Conservation (phyloP, 345 rosid genomes). For the Brassica incana region DNA sequence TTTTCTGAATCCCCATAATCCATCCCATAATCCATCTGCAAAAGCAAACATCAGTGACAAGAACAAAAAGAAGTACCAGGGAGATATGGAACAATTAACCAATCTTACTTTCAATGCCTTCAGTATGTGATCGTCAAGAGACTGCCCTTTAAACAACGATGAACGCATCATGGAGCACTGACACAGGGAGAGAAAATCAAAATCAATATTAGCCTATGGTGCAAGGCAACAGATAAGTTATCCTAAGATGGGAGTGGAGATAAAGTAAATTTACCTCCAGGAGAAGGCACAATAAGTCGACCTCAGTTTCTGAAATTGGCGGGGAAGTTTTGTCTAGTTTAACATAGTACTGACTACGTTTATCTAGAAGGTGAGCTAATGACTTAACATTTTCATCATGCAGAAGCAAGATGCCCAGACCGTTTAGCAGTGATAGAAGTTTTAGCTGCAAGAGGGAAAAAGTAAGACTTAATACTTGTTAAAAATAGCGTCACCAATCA, state of each 20-base stretch:
- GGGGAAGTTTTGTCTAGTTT: constrained; percentile 46
- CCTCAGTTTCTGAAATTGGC: constrained; percentile 60
- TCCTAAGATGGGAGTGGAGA: constrained; percentile 3
- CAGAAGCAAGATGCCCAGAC: constrained; percentile 61
- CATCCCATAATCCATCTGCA: constrained; percentile 57
- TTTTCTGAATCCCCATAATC: constrained; percentile 46
- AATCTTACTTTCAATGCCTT: constrained; percentile 66
- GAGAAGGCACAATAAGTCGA: constrained; percentile 71
- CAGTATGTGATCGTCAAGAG: constrained; percentile 54
- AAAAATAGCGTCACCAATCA: not conserved
- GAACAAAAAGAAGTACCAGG: constrained; percentile 12
- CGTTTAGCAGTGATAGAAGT: constrained; percentile 71
- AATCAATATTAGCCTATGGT: constrained; percentile 4
- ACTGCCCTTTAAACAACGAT: constrained; percentile 36
- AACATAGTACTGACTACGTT: constrained; percentile 49
- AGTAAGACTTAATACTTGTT: not conserved
- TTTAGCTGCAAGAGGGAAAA: constrained; percentile 56
- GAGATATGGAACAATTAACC: constrained; percentile 4
- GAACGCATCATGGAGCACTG: constrained; percentile 63
- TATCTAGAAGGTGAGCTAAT: constrained; percentile 62
- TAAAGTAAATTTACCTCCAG: constrained; percentile 63
- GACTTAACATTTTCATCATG: constrained; percentile 55
- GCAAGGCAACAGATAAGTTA: not conserved
- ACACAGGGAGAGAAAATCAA: constrained; percentile 34
- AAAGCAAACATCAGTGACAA: constrained; percentile 32